Evolutionary conservation across 306 rosid genomes (phyloP), one percentile per base, ranked within the genome.

Genomic region (Quercus aquifolioides): DNA sequence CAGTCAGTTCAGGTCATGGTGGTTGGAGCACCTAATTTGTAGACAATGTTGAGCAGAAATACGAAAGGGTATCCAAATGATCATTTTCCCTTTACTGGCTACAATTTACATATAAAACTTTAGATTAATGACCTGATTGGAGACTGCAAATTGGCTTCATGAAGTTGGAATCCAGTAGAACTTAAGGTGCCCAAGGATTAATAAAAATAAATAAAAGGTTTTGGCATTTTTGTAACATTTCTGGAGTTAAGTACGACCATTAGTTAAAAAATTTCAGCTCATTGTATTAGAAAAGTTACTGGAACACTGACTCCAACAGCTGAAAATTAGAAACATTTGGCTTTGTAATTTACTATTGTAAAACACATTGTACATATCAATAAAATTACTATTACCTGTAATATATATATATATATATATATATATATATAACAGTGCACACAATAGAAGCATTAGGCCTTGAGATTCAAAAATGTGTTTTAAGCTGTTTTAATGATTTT

Each of bases 401-500:
- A 31, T 31, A 31, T 23, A 23, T 23, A 31, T 33, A 33, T 33
- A 33, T 1, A 33, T 31, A 31, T 23, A 23, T 23, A 31, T 31
- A 31, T 23, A 23, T 23, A 31, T 33, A 33, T 33, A 33, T 1
- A 33, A 33, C 6, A 33, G 38, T 33, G 38, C 38, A 33, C 38
- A 33, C 38, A 33, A 33, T 33, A 33, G 38, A 33, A 33, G 38
- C 1, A 33, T 5, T 33, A 5, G 38, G 38, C 38, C 38, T 33
- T 33, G 38, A 33, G 38, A 33, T 33, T 90, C 97, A 94, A 52
- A 97, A 94, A 62, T 91, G 97, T 86, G 97, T 94, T 49, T 87
- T 94, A 55, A 94, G 97, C 86, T 87, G 97, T 82, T 94, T 92
- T 91, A 94, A 84, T 86, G 97, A 92, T 85, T 94, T 94, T 72